Percentiles rank a stretch among this genome's conserved stretches.
Conservation (phyloP, 495 filamentous ascomycete genomes). For the Neurospora sp. region DNA sequence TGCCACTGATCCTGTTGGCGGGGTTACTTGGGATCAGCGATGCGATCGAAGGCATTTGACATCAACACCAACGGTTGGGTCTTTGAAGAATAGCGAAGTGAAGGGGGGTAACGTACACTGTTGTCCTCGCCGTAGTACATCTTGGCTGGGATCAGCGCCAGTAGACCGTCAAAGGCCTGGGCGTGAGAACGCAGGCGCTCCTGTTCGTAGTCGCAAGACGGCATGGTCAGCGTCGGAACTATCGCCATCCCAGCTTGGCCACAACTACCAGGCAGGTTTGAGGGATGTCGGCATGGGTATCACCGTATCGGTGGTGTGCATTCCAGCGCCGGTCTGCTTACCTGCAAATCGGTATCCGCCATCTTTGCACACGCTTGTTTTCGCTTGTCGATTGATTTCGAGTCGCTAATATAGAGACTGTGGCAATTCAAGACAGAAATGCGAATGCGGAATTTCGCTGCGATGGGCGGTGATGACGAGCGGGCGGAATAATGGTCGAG, state of each 20-base stretch:
- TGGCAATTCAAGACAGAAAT: not conserved
- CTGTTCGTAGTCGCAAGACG: conserved; percentile 32
- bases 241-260: not conserved
- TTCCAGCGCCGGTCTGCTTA: conserved; percentile 7
- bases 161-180: conserved; percentile 78
- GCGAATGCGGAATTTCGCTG: not conserved
- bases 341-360: conserved; percentile 21
- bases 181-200: conserved; percentile 79
- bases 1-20: conserved; percentile 66
- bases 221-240: conserved; percentile 1
- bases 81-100: not conserved
- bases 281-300: not conserved
- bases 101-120: conserved; percentile 52
- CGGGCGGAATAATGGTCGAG: not conserved
- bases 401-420: not conserved
- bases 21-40: conserved; percentile 9
- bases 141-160: conserved; percentile 88
- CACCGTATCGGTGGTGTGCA: not conserved
- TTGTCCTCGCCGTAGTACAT: conserved; percentile 82
- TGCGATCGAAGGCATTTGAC: not conserved
- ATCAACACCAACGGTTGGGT: conserved; percentile 6
- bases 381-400: not conserved
- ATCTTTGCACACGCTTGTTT: conserved; percentile 8
- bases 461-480: not conserved
- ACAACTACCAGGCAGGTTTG: not conserved